Evolutionary conservation across 169 alveolate genomes (phyloP).

Genomic region (Plasmodium coatneyi): DNA sequence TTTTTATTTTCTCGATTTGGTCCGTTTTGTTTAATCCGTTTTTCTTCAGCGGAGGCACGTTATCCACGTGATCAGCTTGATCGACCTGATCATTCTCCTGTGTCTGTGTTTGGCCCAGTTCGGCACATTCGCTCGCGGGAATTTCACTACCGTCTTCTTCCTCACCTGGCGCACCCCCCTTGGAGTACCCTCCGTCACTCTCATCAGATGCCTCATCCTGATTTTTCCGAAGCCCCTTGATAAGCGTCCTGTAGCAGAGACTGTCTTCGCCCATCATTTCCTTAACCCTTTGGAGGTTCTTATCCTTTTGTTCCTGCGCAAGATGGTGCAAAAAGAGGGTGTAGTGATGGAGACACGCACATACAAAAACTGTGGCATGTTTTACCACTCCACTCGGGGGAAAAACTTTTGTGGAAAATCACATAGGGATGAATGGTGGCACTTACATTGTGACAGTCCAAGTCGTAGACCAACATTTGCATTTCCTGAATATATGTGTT

Average conservation of each 20-base stretch:
- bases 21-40: conserved; percentile 21
- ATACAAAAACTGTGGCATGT: neutral
- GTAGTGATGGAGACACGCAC: neutral
- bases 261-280: conserved; percentile 24
- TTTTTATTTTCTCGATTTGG: conserved; percentile 34
- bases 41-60: neutral
- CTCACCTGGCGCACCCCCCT: neutral
- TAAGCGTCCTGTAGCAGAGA: neutral
- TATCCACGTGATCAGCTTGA: neutral
- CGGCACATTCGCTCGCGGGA: neutral
- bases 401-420: neutral
- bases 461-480: conserved; percentile 3
- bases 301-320: conserved; percentile 18
- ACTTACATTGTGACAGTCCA: conserved; percentile 40
- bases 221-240: conserved; percentile 14
- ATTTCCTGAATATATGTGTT: conserved; percentile 14
- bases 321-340: neutral
- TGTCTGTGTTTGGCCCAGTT: neutral
- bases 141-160: neutral
- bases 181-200: conserved; percentile 6
- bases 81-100: neutral
- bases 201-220: conserved; percentile 14
- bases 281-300: conserved; percentile 21
- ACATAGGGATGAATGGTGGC: neutral
- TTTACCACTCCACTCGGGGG: neutral